These are phyloP conservation scores for Punica granatum DNA, from an alignment of 345 rosid species.

Conservation along the genomic window DNA sequence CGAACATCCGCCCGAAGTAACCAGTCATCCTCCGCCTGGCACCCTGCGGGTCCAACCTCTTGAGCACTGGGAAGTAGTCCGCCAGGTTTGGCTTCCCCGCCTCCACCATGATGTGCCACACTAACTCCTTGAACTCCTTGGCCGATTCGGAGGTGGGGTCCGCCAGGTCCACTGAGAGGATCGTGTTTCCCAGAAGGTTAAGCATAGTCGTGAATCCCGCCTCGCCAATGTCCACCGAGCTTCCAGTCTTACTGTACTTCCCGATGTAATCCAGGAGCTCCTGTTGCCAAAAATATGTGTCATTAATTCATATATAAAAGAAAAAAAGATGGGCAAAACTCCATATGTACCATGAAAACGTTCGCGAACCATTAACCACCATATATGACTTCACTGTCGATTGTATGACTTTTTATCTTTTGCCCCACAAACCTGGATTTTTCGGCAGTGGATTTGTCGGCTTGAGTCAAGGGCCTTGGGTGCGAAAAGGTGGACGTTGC, in stretches of 20 bases:
- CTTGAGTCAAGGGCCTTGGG: no score
- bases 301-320: no score
- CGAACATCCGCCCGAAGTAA: no score
- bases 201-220: constrained; percentile 7
- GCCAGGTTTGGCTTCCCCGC: constrained; percentile 32
- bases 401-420: no score
- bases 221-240: constrained; percentile 18
- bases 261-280: constrained; percentile 18
- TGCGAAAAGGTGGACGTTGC: no score
- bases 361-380: no score
- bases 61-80: no score
- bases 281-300: not conserved
- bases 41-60: constrained; percentile 24
- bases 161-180: constrained; percentile 23
- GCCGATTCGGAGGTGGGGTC: no score
- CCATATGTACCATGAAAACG: no score
- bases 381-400: no score
- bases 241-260: not conserved
- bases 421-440: not conserved
- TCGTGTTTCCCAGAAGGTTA: constrained; percentile 14
- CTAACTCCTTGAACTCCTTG: constrained; percentile 15
- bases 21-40: constrained; percentile 12
- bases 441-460: no score
- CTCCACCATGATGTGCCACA: constrained; percentile 13
- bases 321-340: no score